Base-by-base conservation (phyloP, 345 rosid species). In the Gynandropsis gynandra region DNA sequence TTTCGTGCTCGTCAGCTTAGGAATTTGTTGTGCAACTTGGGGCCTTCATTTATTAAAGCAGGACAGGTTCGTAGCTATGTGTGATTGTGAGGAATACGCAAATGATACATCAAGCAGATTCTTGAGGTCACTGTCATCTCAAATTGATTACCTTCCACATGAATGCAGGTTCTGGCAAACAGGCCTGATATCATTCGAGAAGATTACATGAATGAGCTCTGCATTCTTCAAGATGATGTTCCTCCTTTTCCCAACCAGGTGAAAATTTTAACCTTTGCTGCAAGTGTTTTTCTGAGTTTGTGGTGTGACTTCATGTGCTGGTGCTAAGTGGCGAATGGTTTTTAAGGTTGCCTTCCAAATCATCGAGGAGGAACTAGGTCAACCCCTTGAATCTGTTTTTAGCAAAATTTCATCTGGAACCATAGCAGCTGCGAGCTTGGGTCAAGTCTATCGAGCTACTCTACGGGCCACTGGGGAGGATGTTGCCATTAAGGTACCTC, bases 361-460 rank as follows among this genome's bases (percentile, higher is more conserved):
- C 60, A 90, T 90, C 13, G 98, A 90, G 66, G 95, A 90, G 74
- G 98, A 90, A 68, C 59, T 84, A 71, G 89, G 95, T 47, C 83
- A 61, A 63, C 95, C 98, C 33, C 84, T 90, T 45, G 98, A 90
- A 72, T 78, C 81, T 11, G 48, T 90, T 9, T 90, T 90, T 71
- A 80, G 83, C 74, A 76, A 87, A 71, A 90, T 90, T 72, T 82
- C 95, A 11, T 60, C 95, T 9, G 69, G 37, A 40, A 90, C 98
- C 2, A 90, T 90, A 55, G 98, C 98, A 27, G 98, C 98, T 59
- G 98, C 98, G 33, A 87, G 98, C 61, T 74, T 87, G 69, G 98
- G 98, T 47, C 92, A 90, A 79, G 98, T 90, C 68, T 90, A 90
- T 64, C 76, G 96, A 61, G 98, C 98, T 70, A 90, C 98, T 50